Conservation (phyloP, 345 rosid genomes). For the Theobroma cacao region DNA sequence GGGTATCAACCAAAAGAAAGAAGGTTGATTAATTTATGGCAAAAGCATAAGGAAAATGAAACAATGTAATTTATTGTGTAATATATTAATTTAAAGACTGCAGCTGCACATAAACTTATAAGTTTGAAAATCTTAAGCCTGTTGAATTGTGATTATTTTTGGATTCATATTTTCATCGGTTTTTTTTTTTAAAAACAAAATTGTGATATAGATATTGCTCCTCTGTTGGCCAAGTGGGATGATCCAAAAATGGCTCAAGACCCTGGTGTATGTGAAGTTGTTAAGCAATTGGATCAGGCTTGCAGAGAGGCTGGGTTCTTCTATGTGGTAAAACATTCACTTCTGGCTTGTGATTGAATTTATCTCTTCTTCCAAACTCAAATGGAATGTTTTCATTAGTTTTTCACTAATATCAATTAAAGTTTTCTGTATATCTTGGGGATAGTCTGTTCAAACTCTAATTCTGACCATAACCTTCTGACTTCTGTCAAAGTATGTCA, state of each 20-base stretch:
- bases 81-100: neutral
- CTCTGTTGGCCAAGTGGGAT: slow-evolving; percentile 54
- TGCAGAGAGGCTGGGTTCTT: slow-evolving; percentile 87
- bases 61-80: neutral
- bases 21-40: neutral
- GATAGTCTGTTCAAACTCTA: no score
- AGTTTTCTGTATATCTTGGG: no score
- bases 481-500: no score
- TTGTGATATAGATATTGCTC: slow-evolving; percentile 51
- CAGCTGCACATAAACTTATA: neutral
- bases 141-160: neutral
- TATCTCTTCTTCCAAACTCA: no score
- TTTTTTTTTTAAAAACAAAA: no score
- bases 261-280: slow-evolving; percentile 50
- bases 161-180: no score
- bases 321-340: slow-evolving; percentile 56
- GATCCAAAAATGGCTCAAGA: slow-evolving; percentile 62
- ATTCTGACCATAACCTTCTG: no score
- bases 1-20: neutral
- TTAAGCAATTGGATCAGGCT: slow-evolving; percentile 61
- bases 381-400: no score
- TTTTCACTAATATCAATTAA: no score
- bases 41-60: neutral
- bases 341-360: neutral
- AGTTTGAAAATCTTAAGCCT: neutral